Evolutionary conservation across 176 grass and related monocot species (phyloP).

Genomic region (Tillandsia fasciculata): DNA sequence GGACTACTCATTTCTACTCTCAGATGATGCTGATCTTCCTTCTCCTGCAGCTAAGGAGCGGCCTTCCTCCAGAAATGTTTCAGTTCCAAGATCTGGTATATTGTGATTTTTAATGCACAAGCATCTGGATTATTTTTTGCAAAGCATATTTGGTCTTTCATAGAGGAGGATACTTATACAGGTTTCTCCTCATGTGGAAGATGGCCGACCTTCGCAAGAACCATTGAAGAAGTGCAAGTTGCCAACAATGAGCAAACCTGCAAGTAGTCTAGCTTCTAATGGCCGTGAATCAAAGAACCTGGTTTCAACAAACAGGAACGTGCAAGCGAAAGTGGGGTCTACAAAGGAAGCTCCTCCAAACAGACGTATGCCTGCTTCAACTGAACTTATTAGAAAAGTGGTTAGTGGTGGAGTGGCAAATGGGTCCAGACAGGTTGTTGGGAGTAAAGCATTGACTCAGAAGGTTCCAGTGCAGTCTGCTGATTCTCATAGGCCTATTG

Average conservation of each 20-base stretch:
- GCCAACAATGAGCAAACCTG: slow-evolving; percentile 5
- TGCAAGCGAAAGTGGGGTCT: slow-evolving; percentile 21
- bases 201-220: slow-evolving; percentile 10
- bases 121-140: background rate
- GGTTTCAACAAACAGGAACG: slow-evolving; percentile 21
- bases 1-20: slow-evolving; percentile 72
- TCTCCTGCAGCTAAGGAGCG: slow-evolving; percentile 16
- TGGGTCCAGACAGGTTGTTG: slow-evolving; percentile 14
- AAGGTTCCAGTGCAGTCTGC: slow-evolving; percentile 25
- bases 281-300: slow-evolving; percentile 30
- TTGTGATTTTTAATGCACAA: slow-evolving; percentile 9
- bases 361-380: slow-evolving; percentile 17
- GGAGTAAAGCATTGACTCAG: slow-evolving; percentile 11
- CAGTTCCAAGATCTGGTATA: slow-evolving; percentile 49
- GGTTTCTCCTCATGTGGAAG: slow-evolving; percentile 32
- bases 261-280: slow-evolving; percentile 1
- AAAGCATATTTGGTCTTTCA: slow-evolving; percentile 12
- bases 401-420: slow-evolving; percentile 8
- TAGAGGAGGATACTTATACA: slow-evolving; percentile 34
- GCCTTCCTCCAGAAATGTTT: slow-evolving; percentile 8
- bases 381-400: slow-evolving; percentile 14
- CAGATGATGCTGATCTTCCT: slow-evolving; percentile 48
- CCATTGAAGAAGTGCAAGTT: slow-evolving; percentile 5
- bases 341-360: slow-evolving; percentile 5
- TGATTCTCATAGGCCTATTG: slow-evolving; percentile 37